phyloP scores from a whole-genome alignment of 225 moss, liverwort and hornwort genomes.

The Pseudisothecium myosuroides region DNA sequence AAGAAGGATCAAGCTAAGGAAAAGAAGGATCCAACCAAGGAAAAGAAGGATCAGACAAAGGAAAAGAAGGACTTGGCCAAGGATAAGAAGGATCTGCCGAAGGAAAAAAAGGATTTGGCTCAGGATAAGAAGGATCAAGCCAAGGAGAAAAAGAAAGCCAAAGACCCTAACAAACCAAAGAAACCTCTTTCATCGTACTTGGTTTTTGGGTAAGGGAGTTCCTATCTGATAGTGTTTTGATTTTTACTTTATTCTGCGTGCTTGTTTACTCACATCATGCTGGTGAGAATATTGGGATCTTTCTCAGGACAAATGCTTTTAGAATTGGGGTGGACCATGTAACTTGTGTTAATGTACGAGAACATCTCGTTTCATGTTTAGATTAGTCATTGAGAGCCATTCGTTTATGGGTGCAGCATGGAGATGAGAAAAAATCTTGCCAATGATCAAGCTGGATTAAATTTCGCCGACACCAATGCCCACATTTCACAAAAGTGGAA shows the following conservation, averaged over 20 bases:
- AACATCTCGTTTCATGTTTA: not conserved
- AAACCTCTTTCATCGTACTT: slow-evolving; percentile 74
- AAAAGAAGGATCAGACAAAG: not conserved
- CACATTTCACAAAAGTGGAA: slow-evolving; percentile 45
- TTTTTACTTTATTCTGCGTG: not conserved
- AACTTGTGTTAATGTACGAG: not conserved
- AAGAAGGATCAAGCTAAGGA: not conserved
- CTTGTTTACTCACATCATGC: not conserved
- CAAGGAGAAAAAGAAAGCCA: slow-evolving; percentile 57
- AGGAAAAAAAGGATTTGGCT: not conserved
- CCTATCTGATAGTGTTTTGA: not conserved
- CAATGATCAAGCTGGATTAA: slow-evolving; percentile 25
- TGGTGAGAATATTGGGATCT: not conserved
- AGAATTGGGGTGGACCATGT: not conserved
- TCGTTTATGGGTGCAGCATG: slow-evolving; percentile 14
- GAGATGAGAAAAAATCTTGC: slow-evolving; percentile 32
- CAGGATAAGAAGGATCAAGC: slow-evolving; percentile 47
- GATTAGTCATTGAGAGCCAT: not conserved
- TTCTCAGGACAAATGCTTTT: not conserved
- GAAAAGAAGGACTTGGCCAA: slow-evolving; percentile 2
- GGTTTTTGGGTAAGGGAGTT: slow-evolving; percentile 46
- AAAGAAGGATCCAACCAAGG: slow-evolving; percentile 22
- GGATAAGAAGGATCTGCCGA: not conserved
- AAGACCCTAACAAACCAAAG: slow-evolving; percentile 84
- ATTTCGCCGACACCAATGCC: slow-evolving; percentile 32